A percentile compares a stretch with the other conserved stretches of the same genome.
These are phyloP conservation scores for Setomelanomma holmii DNA, from an alignment of 2,329 filamentous ascomycete species.

Conservation along the genomic window DNA sequence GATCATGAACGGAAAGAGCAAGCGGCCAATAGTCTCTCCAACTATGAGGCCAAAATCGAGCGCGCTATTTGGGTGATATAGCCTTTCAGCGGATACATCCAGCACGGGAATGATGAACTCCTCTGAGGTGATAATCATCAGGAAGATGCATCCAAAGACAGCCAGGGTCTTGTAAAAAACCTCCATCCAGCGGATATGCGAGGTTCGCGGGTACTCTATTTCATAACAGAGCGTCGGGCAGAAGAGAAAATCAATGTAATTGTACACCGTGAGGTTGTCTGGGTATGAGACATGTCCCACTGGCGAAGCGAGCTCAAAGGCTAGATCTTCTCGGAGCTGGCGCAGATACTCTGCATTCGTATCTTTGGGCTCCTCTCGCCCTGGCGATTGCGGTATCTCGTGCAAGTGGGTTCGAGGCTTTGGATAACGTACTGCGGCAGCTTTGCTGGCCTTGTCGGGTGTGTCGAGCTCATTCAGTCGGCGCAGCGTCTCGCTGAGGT, in stretches of 20 bases:
- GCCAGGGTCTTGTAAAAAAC: conserved; percentile 86
- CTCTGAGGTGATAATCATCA: conserved; percentile 88
- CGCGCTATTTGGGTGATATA: conserved; percentile 57
- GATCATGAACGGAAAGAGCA: conserved; percentile 97
- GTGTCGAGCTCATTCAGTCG: conserved; percentile 80
- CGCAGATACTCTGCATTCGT: conserved; percentile 56
- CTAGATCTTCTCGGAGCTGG: conserved; percentile 82
- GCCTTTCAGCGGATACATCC: conserved; percentile 68
- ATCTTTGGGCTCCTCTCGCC: conserved; percentile 55
- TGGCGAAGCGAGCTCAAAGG: conserved; percentile 88
- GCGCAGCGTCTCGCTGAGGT: conserved; percentile 85
- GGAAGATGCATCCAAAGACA: conserved; percentile 94
- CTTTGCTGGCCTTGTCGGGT: conserved; percentile 72
- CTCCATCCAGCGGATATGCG: conserved; percentile 77
- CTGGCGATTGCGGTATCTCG: conserved; percentile 57
- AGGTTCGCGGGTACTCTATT: conserved; percentile 87
- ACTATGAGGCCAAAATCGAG: conserved; percentile 80
- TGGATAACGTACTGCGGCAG: conserved; percentile 78
- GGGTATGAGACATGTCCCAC: conserved; percentile 91
- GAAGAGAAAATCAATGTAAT: conserved; percentile 86
- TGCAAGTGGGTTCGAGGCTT: conserved; percentile 57
- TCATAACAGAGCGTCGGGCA: conserved; percentile 98
- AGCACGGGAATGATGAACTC: conserved; percentile 95
- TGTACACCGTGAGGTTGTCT: conserved; percentile 79
- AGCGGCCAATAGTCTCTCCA: conserved; percentile 85